These are phyloP conservation scores for Epichloe sylvatica DNA, from an alignment of 2,329 filamentous ascomycete species.

Conservation along the genomic window DNA sequence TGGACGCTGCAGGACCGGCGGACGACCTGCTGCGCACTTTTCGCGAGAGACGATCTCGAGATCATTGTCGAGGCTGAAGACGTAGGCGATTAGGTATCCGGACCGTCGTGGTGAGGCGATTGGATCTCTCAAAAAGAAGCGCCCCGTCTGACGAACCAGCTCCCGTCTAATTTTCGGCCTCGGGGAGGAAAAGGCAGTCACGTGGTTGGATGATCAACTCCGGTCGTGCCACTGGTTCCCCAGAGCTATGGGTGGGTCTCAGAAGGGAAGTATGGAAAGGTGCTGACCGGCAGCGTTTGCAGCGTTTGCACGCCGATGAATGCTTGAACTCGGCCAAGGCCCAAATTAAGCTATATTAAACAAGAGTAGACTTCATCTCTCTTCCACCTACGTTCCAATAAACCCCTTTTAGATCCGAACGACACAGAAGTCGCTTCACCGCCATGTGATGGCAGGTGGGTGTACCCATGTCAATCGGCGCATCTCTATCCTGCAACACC, in stretches of 20 bases:
- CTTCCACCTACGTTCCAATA: too few relatives aligned
- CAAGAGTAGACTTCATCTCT: too few relatives aligned
- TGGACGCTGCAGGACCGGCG: conserved; percentile 44
- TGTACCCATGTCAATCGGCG: too few relatives aligned
- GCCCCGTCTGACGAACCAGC: conserved; percentile 24
- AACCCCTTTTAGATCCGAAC: too few relatives aligned
- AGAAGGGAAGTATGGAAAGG: neutral
- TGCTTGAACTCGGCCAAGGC: too few relatives aligned
- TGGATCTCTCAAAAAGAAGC: conserved; percentile 27
- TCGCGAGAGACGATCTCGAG: conserved; percentile 46
- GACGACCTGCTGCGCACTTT: conserved; percentile 43
- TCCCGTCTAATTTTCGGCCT: conserved; percentile 31
- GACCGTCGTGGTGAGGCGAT: conserved; percentile 26
- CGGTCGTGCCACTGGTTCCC: neutral
- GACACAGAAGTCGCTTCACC: too few relatives aligned
- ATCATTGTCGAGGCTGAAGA: conserved; percentile 46
- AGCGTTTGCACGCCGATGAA: too few relatives aligned
- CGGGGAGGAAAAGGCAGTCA: conserved; percentile 18
- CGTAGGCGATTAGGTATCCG: conserved; percentile 40
- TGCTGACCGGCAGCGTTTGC: fast-evolving
- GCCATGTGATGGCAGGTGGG: too few relatives aligned
- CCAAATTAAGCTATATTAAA: too few relatives aligned
- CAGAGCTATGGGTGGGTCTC: neutral
- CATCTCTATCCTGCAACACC: too few relatives aligned
- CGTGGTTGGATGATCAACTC: conserved; percentile 17